Percentiles rank a stretch among this genome's conserved stretches.
phyloP scores from a whole-genome alignment of 225 moss, liverwort and hornwort genomes.

The Pleurozium schreberi region DNA sequence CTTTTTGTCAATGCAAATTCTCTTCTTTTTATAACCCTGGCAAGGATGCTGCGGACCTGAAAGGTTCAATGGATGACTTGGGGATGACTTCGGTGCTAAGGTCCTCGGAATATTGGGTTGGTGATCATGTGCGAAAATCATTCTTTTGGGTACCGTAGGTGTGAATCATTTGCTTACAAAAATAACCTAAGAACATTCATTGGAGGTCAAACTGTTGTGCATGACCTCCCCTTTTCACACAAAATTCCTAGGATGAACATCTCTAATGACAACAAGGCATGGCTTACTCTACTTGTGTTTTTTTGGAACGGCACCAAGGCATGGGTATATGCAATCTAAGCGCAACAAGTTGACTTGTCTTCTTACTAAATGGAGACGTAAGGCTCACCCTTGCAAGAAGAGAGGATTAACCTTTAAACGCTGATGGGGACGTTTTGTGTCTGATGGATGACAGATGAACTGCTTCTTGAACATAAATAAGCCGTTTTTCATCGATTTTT shows the following conservation, averaged over 20 bases:
- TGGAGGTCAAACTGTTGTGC: neutral
- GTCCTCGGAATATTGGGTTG: accelerated
- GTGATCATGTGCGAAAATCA: too few species aligned
- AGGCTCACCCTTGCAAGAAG: neutral
- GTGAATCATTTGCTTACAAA: too few species aligned
- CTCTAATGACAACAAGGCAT: neutral
- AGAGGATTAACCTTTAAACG: too few species aligned
- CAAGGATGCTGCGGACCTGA: accelerated
- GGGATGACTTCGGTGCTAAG: neutral
- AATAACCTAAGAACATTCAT: too few species aligned
- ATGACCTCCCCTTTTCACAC: neutral
- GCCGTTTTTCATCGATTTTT: too few species aligned
- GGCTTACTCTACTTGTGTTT: too few species aligned
- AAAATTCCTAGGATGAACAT: neutral
- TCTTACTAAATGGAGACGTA: neutral
- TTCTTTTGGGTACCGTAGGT: too few species aligned
- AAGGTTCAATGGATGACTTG: neutral
- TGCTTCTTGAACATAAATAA: too few species aligned
- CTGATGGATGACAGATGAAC: too few species aligned
- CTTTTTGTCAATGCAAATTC: neutral
- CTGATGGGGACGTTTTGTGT: too few species aligned
- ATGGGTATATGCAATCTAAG: neutral
- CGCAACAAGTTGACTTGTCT: neutral
- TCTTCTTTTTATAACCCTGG: neutral
- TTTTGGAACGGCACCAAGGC: neutral